Evolutionary conservation across 2,329 filamentous ascomycete genomes (phyloP).

Genomic region (Lachnellula suecica): DNA sequence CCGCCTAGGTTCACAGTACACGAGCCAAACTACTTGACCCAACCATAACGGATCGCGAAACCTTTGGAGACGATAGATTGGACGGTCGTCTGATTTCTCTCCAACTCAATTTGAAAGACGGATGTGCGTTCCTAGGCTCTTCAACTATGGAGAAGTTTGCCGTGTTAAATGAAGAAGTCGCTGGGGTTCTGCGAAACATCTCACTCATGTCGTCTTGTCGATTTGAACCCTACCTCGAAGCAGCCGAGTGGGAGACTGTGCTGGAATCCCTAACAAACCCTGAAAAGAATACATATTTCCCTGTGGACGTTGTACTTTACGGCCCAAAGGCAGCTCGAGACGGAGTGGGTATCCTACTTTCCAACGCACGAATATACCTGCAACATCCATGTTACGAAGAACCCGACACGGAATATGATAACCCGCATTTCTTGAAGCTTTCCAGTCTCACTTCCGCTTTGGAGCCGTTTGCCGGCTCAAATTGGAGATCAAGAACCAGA

Average conservation of each 20-base stretch:
- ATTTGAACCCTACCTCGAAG: conserved; percentile 1
- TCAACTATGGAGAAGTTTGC: conserved; percentile 1
- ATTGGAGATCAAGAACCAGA: background rate
- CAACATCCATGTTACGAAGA: conserved; percentile 33
- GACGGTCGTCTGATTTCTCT: background rate
- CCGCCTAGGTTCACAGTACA: background rate
- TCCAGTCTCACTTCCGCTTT: conserved; percentile 2
- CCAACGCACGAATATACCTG: conserved; percentile 34
- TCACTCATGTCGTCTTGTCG: background rate
- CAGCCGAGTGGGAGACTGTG: background rate
- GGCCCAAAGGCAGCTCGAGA: conserved; percentile 26
- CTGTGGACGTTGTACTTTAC: conserved; percentile 39
- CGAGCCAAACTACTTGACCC: background rate
- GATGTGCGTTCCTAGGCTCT: background rate
- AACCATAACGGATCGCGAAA: background rate
- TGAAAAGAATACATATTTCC: conserved; percentile 8
- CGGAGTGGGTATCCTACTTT: conserved; percentile 31
- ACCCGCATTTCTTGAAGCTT: conserved; percentile 34
- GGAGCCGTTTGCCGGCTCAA: background rate
- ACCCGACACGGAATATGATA: conserved; percentile 27
- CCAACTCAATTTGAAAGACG: background rate
- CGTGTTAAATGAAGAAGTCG: conserved; percentile 8
- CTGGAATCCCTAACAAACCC: background rate
- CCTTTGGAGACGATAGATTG: background rate
- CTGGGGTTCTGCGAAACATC: background rate